Evolutionary conservation across 306 rosid species (phyloP), one percentile per base, ranked within the genome.

Genomic region (Cucurbita ficifolia): DNA sequence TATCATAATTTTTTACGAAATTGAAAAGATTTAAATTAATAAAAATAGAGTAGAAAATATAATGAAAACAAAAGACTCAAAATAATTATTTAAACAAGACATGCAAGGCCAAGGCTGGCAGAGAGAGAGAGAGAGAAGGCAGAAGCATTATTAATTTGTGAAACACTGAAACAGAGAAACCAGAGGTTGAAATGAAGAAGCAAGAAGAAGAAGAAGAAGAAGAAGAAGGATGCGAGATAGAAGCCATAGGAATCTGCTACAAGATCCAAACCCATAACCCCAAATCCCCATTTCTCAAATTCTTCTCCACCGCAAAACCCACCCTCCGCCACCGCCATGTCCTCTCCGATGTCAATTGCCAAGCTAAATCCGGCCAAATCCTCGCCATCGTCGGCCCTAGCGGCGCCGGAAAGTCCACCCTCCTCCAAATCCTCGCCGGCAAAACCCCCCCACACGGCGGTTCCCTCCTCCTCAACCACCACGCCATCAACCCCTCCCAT

Each of bases 351-450:
- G 94, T 90, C 67, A 79, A 61, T 78, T 89, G 83, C 83, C 48
- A 50, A 2, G 96, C 92, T 12, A 89, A 82, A 72, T 89, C 97
- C 40, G 83, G 87, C 88, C 96, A 94, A 74, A 86, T 94, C 77
- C 84, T 89, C 1, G 97, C 98, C 81, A 89, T 94, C 72, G 92
- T 94, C 10, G 98, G 98, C 53, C 97, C 97, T 22, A 94, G 97
- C 46, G 98, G 98, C 16, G 94, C 98, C 61, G 97, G 98, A 38
- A 94, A 94, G 56, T 94, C 97, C 5, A 87, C 98, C 40, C 76
- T 90, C 22, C 94, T 94, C 16, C 94, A 94, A 82, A 85, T 90
- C 73, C 81, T 94, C n/a, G 88, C 97, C 22, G 97, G 98, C 14
- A 86, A 87, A 78, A 72, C 81, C 59, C 77, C 83, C 18, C 92